Percentiles rank a stretch among this genome's conserved stretches.
Conservation (phyloP, 2,329 filamentous ascomycete species). For the Clarireedia paspali region DNA sequence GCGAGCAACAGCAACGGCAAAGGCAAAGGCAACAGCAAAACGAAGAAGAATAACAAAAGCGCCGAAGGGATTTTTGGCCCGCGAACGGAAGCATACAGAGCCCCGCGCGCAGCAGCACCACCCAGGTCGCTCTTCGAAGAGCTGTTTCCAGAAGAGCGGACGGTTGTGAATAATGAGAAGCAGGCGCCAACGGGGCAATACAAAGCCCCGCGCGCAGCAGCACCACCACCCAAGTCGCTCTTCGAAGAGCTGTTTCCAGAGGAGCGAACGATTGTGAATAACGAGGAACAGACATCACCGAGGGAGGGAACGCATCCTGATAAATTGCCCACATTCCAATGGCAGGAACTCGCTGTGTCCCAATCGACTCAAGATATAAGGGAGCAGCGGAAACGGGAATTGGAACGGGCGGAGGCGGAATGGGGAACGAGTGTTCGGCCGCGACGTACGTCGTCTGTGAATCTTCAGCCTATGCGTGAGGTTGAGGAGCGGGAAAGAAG, state of each 20-base stretch:
- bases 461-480: not conserved
- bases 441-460: not conserved
- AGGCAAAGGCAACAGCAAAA: not conserved
- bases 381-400: not conserved
- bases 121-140: slow-evolving; percentile 35
- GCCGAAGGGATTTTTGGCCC: too few species aligned
- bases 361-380: not conserved
- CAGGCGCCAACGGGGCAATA: not conserved
- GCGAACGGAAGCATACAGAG: too few species aligned
- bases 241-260: slow-evolving; percentile 49
- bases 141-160: slow-evolving; percentile 45
- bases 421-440: not conserved
- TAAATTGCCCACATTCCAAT: slow-evolving; percentile 26
- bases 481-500: not conserved
- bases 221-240: slow-evolving; percentile 24
- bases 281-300: slow-evolving; percentile 19
- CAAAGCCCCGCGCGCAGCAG: not conserved
- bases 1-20: slow-evolving; percentile 10
- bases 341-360: slow-evolving; percentile 10
- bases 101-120: not conserved
- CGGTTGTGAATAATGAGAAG: slow-evolving; percentile 12
- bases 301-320: slow-evolving; percentile 9
- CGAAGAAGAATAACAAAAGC: not conserved
- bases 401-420: not conserved
- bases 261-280: slow-evolving; percentile 22